Conservation (phyloP, 306 rosid species). For the Vicia faba region DNA sequence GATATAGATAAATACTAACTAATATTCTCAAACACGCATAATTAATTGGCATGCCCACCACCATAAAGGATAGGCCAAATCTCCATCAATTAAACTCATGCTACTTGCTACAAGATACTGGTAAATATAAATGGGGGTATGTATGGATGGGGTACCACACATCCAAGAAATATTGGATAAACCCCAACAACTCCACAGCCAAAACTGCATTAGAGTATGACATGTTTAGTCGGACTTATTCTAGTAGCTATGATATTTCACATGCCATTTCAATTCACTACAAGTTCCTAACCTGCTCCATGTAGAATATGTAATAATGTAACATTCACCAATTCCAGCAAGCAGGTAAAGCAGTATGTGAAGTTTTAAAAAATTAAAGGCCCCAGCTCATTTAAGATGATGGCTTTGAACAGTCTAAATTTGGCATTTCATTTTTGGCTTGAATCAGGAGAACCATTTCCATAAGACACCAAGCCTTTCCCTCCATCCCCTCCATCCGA, state of each 20-base stretch:
- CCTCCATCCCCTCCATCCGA: conserved; percentile 62
- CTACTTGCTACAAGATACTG: background rate
- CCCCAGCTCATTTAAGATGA: conserved; percentile 16
- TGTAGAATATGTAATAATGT: background rate
- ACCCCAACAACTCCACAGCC: conserved; percentile 5
- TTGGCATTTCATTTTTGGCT: background rate
- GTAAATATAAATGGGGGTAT: background rate
- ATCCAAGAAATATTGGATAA: background rate
- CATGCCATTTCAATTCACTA: conserved; percentile 20
- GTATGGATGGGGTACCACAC: background rate
- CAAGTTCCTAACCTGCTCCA: background rate
- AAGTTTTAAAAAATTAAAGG: background rate
- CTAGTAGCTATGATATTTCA: conserved; percentile 40
- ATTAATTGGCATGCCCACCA: background rate
- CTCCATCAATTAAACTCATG: background rate
- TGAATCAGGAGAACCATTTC: conserved; percentile 49
- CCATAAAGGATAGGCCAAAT: conserved; percentile 3
- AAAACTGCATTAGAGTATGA: background rate
- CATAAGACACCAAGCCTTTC: conserved; percentile 88
- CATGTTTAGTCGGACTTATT: conserved; percentile 24
- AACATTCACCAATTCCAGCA: conserved; percentile 4
- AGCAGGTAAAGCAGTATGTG: background rate
- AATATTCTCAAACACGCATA: background rate
- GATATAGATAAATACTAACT: background rate
- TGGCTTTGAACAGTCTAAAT: background rate